phyloP scores from a whole-genome alignment of 441 rosid species.

The Corymbia calophylla region DNA sequence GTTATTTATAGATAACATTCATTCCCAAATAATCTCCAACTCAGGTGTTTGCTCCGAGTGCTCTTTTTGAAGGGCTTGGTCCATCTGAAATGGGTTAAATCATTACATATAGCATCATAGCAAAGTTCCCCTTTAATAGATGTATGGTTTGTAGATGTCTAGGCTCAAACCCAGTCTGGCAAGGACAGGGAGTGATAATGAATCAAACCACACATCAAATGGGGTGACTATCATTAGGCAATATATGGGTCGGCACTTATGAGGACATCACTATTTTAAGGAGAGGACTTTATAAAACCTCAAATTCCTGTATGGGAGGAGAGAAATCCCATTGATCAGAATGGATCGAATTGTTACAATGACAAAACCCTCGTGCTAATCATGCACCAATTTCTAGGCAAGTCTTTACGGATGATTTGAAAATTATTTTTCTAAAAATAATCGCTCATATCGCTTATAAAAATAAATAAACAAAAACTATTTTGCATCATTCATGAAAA shows the following conservation, averaged over 20 bases:
- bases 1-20: not conserved
- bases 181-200: not conserved
- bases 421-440: no score
- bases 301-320: not conserved
- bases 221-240: not conserved
- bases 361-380: not conserved
- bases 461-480: no score
- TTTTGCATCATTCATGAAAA: no score
- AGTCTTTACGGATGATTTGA: no score
- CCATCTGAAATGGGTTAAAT: fast-evolving
- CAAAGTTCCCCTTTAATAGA: not conserved
- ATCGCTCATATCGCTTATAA: no score
- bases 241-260: not conserved
- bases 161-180: not conserved
- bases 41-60: not conserved
- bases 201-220: not conserved
- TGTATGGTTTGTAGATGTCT: not conserved
- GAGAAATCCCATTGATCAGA: not conserved
- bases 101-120: not conserved
- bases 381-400: not conserved
- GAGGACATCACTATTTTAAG: not conserved
- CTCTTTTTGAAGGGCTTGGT: not conserved
- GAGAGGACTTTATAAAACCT: not conserved
- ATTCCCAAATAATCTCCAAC: not conserved
- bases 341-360: not conserved